Percentiles rank a stretch among this genome's conserved stretches.
Evolutionary conservation across 108 stramenopile species (phyloP).

Genomic region (Schizochytrium sp.): DNA sequence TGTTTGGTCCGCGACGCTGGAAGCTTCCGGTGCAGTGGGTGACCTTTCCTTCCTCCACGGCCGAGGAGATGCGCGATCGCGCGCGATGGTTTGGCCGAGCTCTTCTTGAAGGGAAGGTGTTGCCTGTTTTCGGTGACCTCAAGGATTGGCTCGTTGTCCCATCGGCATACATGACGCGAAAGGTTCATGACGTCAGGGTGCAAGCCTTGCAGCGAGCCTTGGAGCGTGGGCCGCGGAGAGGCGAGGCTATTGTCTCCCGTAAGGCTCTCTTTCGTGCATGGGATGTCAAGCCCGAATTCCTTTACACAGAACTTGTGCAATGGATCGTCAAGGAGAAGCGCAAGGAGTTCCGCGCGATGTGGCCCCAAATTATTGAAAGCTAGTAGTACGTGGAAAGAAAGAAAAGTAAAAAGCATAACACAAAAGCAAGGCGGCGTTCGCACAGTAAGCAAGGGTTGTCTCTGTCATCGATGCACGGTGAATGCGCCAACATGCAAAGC

Average conservation of each 20-base stretch:
- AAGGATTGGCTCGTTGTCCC: background rate
- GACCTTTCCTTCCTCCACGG: background rate
- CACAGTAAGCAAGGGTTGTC: too few relatives aligned
- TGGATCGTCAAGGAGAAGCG: background rate
- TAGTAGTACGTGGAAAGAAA: background rate
- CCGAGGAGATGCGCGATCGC: background rate
- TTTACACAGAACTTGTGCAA: background rate
- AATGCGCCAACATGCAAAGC: too few relatives aligned
- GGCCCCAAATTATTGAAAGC: background rate
- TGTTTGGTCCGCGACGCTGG: constrained; percentile 3
- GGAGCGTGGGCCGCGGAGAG: background rate
- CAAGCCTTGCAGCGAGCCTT: background rate
- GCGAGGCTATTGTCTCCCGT: background rate
- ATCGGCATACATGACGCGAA: background rate
- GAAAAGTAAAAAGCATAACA: too few relatives aligned
- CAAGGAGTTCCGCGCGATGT: background rate
- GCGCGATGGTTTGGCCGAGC: background rate
- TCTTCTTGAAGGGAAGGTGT: background rate
- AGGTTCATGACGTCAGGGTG: background rate
- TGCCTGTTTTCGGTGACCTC: background rate
- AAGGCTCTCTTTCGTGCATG: background rate
- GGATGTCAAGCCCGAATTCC: background rate
- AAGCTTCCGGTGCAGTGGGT: background rate
- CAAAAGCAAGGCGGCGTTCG: too few relatives aligned
- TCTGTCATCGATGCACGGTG: too few relatives aligned